A percentile compares a stretch with the other conserved stretches of the same genome.
phyloP scores from a whole-genome alignment of 75 land plant genomes.

The Larix kaempferi region DNA sequence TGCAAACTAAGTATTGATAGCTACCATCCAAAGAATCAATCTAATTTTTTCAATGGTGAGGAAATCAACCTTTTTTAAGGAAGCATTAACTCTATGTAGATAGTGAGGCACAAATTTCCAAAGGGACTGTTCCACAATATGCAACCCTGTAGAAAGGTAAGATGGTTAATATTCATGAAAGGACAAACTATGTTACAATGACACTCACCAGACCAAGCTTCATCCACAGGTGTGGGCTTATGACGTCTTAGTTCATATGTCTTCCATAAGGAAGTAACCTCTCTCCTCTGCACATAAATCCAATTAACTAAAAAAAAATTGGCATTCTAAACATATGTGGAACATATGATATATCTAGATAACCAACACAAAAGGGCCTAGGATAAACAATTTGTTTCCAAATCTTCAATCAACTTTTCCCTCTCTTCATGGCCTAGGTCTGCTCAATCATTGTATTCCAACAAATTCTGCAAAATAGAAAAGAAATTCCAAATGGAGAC shows the following conservation, averaged over 20 bases:
- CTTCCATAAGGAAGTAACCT: conserved; percentile 86
- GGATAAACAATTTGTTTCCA: conserved; percentile 38
- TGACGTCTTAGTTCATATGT: conserved; percentile 93
- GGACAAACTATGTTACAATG: background rate
- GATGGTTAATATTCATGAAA: conserved; percentile 4
- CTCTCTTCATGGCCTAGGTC: conserved; percentile 80
- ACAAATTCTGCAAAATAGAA: conserved; percentile 55
- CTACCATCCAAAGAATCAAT: too few relatives aligned
- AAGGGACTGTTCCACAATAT: conserved; percentile 92
- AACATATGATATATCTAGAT: background rate
- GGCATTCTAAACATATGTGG: too few relatives aligned
- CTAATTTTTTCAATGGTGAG: background rate
- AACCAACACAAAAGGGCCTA: background rate
- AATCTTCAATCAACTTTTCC: conserved; percentile 85
- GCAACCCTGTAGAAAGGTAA: conserved; percentile 48
- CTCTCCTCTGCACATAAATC: conserved; percentile 58
- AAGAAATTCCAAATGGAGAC: background rate
- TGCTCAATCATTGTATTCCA: conserved; percentile 84
- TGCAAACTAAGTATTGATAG: too few relatives aligned
- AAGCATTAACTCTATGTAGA: conserved; percentile 84
- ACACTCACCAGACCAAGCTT: conserved; percentile 80
- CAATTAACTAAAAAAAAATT: background rate
- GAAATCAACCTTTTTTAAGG: conserved; percentile 64
- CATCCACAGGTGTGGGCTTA: conserved; percentile 94
- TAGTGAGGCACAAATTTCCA: conserved; percentile 97